A percentile compares a stretch with the other conserved stretches of the same genome.
Conservation (phyloP, 2,329 filamentous ascomycete genomes). For the Penicillium concentricum region DNA sequence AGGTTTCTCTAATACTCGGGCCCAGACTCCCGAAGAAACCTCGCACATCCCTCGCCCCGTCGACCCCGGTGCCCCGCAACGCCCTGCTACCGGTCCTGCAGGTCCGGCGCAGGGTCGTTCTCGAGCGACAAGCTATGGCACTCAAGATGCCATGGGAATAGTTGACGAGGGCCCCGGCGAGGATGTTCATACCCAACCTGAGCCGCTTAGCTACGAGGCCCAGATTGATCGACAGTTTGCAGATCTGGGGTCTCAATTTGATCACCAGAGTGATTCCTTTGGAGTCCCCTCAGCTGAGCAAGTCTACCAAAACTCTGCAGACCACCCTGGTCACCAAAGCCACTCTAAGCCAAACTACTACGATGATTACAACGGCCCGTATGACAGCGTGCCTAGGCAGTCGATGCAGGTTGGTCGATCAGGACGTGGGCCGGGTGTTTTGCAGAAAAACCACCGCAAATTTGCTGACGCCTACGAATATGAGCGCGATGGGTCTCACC, state of each 20-base stretch:
- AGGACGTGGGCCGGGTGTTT: constrained; percentile 53
- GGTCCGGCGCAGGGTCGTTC: constrained; percentile 15
- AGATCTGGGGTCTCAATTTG: constrained; percentile 37
- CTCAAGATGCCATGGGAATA: constrained; percentile 32
- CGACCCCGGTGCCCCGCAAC: constrained; percentile 28
- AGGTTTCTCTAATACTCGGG: constrained; percentile 59
- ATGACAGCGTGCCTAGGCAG: constrained; percentile 41
- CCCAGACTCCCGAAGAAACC: constrained; percentile 47
- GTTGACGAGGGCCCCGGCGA: constrained; percentile 32
- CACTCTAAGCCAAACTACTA: constrained; percentile 43
- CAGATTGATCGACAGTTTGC: constrained; percentile 46
- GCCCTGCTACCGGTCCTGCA: constrained; percentile 38
- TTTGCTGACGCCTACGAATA: constrained; percentile 88
- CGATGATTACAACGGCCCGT: constrained; percentile 48
- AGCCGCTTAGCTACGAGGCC: constrained; percentile 36
- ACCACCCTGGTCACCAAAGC: constrained; percentile 30
- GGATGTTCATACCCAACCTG: constrained; percentile 29
- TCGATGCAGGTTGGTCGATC: constrained; percentile 44
- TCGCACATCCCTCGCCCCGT: constrained; percentile 39
- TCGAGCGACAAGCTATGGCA: constrained; percentile 34
- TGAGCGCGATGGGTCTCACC: constrained; percentile 58
- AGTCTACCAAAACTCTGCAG: constrained; percentile 32
- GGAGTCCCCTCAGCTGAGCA: constrained; percentile 31
- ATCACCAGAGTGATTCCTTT: constrained; percentile 30
- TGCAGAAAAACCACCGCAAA: constrained; percentile 81